Base-by-base conservation (phyloP, 805 yeast species). In the Lachancea waltii region DNA sequence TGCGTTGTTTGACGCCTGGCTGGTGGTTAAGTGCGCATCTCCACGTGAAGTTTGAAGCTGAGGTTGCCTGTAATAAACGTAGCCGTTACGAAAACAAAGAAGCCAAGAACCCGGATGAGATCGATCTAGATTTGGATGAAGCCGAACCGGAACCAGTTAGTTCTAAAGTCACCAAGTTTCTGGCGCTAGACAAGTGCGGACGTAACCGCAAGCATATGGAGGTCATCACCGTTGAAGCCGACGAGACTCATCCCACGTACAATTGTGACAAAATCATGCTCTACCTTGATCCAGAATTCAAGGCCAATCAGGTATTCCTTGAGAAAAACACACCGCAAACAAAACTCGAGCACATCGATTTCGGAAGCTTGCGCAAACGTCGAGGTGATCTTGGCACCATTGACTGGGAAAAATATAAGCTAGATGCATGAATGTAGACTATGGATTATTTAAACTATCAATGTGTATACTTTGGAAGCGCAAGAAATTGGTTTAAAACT, bases 11-110 rank as follows among this genome's bases (percentile, higher is more conserved):
- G 38, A 67, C 63, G 49, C 97, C 97, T 0, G 45, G 58, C 13
- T 67, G 73, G 56, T 92, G 97, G 98, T 74, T 85, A 43, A 77
- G 92, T 48, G 94, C 94, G 8, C 98, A 92, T 64, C 59, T 92
- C 40, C 98, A 92, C 58, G 86, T 81, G 2, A 65, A 63, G 38
- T 92, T 73, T 51, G 67, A 64, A 5, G 96, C 95, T 0, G 44
- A 42, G 0, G 48, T 35, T 30, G 41, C 42, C 10, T 25, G 14
- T 26, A 47, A 4, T 36, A 62, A 36, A 31, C n/a, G 63, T 54
- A 54, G 50, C 10, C 40, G 44, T 3, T 44, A 48, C 7, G 41
- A 42, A 14, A 38, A 16, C 28, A 7, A 18, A 11, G 30, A 24
- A 15, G 39, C 42, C 20, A 34, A 33, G 9, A 56, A 63, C 26